Evolutionary conservation across 495 filamentous ascomycete genomes (phyloP).

Genomic region (Lentithecium fluviatile): DNA sequence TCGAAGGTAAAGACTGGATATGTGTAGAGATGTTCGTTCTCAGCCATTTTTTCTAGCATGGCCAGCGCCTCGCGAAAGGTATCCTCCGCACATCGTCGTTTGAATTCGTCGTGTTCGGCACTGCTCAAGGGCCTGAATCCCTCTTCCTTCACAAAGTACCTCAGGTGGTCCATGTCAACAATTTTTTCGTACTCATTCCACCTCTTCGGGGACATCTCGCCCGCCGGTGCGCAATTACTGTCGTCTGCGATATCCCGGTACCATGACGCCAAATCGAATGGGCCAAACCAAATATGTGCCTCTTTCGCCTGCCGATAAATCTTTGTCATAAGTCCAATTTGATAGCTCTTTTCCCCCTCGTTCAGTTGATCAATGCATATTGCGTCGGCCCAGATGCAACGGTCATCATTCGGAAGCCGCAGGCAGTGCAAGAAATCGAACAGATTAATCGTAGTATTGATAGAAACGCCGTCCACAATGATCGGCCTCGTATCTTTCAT

Average conservation of each 20-base stretch:
- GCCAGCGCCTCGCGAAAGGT: background rate
- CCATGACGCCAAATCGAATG: background rate
- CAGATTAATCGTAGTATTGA: background rate
- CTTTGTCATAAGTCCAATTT: conserved; percentile 5
- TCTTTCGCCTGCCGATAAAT: conserved; percentile 1
- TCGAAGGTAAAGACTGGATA: background rate
- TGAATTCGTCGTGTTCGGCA: background rate
- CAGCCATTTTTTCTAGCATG: conserved; percentile 1
- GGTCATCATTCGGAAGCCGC: background rate
- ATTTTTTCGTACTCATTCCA: background rate
- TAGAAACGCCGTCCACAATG: background rate
- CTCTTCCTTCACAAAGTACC: background rate
- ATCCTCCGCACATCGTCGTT: background rate
- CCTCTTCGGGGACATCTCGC: background rate
- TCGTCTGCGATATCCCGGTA: background rate
- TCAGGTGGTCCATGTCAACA: background rate
- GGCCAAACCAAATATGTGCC: conserved; percentile 4
- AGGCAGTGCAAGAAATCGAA: conserved; percentile 1
- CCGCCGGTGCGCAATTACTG: background rate
- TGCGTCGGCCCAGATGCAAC: background rate
- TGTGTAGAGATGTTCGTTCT: background rate
- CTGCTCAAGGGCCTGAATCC: background rate
- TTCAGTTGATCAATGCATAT: background rate
- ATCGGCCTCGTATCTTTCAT: background rate
- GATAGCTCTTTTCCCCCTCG: conserved; percentile 2